Evolutionary conservation across 2,329 filamentous ascomycete genomes (phyloP), one percentile per base, ranked within the genome.

Genomic region (Talaromyces sp.): DNA sequence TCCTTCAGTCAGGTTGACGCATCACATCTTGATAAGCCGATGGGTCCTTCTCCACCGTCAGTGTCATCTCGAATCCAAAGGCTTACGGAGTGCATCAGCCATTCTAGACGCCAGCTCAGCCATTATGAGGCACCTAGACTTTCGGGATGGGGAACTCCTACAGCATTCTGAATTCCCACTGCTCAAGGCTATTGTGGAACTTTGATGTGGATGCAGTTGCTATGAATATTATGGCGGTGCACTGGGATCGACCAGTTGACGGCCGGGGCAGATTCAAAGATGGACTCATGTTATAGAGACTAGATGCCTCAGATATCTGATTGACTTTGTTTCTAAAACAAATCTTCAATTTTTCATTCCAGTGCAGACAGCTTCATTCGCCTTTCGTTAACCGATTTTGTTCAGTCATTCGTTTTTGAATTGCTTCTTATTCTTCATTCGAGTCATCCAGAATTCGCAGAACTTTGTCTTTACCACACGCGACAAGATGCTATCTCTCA

Each of bases 401-500:
- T 47, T n/a, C 29, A 31, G 36, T 45, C 53, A 45, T 34, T 34
- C 27, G 40, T 25, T 58, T 19, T 58, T n/a, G 13, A 27, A 27
- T 29, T 51, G 11, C 15, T 31, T 31, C 31, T 29, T 17, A 27
- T 53, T 15, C 22, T 27, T 25, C 10, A 49, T 49, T 53, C 27
- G 27, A 53, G 15, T 17, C 7, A 2, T 10, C 17, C 2, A 31
- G 27, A 47, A 1, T 15, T 53, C 15, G 29, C 51, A 36, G 51
- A 53, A 10, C 5, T 22, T 54, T 15, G 3, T 22, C 8, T 15
- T 27, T 11, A 49, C 34, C 19, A 40, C 6, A 54, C 29, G 29
- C 22, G n/a, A n/a, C 34, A 66, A n/a, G 45, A 77, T 78, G 76
- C 67, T 69, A n/a, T 72, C 71, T 19, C 67, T 74, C 63, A 64